phyloP scores from a whole-genome alignment of 2,329 filamentous ascomycete species.

The Hypoxylon sp. region DNA sequence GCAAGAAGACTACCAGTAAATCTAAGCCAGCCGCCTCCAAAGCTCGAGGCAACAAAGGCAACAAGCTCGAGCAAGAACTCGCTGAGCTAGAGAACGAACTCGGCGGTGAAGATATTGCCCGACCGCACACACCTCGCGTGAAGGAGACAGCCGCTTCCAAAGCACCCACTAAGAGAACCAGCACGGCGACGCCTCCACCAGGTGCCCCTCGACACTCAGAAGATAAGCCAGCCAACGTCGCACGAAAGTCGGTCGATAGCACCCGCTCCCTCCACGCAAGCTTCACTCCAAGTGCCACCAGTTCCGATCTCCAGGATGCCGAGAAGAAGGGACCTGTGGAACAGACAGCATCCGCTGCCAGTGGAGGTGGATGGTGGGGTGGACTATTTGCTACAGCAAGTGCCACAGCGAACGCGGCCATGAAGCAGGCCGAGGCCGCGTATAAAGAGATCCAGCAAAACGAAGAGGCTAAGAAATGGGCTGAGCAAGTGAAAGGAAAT shows the following conservation, averaged over 20 bases:
- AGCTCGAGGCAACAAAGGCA: slow-evolving; percentile 53
- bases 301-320: slow-evolving; percentile 71
- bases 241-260: slow-evolving; percentile 84
- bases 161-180: slow-evolving; percentile 56
- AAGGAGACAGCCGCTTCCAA: slow-evolving; percentile 68
- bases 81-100: slow-evolving; percentile 87
- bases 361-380: slow-evolving; percentile 88
- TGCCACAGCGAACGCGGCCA: slow-evolving; percentile 74
- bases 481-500: slow-evolving; percentile 92
- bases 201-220: slow-evolving; percentile 72
- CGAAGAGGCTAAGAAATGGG: slow-evolving; percentile 96
- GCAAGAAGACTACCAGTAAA: slow-evolving; percentile 65
- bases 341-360: slow-evolving; percentile 56
- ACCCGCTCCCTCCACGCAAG: slow-evolving; percentile 78
- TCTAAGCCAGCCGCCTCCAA: slow-evolving; percentile 66
- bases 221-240: slow-evolving; percentile 66
- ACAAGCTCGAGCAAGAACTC: slow-evolving; percentile 75
- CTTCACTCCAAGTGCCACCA: slow-evolving; percentile 78
- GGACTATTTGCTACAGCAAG: slow-evolving; percentile 83
- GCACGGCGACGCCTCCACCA: slow-evolving; percentile 65
- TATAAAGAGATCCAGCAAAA: slow-evolving; percentile 97
- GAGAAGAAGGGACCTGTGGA: slow-evolving; percentile 67
- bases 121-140: slow-evolving; percentile 86
- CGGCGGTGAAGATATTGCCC: slow-evolving; percentile 78
- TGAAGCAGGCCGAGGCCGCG: slow-evolving; percentile 92